These are phyloP conservation scores for Trifolium fragiferum DNA, from an alignment of 306 rosid genomes.

Conservation along the genomic window DNA sequence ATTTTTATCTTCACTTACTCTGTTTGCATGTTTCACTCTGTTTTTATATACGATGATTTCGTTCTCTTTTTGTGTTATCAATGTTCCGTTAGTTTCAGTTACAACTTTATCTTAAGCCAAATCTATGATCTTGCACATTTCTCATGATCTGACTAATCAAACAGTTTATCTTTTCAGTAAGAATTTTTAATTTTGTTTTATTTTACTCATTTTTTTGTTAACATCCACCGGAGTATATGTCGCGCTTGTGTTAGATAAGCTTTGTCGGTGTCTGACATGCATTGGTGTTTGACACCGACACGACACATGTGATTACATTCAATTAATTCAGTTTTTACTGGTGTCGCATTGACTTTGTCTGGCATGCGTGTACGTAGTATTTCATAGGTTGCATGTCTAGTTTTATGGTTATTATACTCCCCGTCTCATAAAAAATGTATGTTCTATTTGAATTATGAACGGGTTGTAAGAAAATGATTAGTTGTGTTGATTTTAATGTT, in stretches of 20 bases:
- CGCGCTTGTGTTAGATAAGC: background rate
- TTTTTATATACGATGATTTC: background rate
- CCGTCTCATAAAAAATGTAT: too few relatives aligned
- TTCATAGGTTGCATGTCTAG: background rate
- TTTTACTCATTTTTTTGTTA: background rate
- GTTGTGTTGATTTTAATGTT: too few relatives aligned
- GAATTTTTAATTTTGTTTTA: background rate
- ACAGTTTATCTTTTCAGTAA: conserved; percentile 1
- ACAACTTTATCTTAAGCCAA: background rate
- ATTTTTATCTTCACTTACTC: conserved; percentile 26
- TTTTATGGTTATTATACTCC: background rate
- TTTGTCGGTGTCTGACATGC: too few relatives aligned
- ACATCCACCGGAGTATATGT: background rate
- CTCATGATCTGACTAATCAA: conserved; percentile 28
- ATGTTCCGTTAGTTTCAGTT: background rate
- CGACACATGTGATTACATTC: too few relatives aligned
- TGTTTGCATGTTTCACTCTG: conserved; percentile 40
- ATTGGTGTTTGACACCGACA: too few relatives aligned
- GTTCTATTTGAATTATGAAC: too few relatives aligned
- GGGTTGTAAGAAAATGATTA: too few relatives aligned
- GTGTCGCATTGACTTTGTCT: too few relatives aligned
- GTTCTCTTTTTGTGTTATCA: too few relatives aligned
- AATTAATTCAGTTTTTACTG: too few relatives aligned
- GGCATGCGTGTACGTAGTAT: too few relatives aligned
- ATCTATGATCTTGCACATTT: conserved; percentile 1